These are phyloP conservation scores for Clarireedia homoeocarpa DNA, from an alignment of 2,329 filamentous ascomycete species.

Conservation along the genomic window DNA sequence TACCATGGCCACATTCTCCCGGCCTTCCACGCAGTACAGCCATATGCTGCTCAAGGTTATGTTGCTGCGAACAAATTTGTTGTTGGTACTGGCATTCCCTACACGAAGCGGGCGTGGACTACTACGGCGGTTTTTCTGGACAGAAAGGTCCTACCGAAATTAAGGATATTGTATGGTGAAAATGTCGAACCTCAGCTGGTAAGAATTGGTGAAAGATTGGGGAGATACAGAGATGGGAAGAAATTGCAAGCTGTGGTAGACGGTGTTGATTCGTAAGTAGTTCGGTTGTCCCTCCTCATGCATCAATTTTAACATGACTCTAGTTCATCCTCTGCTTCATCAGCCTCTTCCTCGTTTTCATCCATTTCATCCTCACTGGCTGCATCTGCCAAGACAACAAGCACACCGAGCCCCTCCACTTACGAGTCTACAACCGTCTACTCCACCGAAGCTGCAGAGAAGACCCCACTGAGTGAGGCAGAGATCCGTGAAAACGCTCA, in stretches of 20 bases:
- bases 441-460: constrained; percentile 24
- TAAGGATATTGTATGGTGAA: constrained; percentile 74
- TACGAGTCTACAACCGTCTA: constrained; percentile 18
- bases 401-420: constrained; percentile 8
- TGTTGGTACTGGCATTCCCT: constrained; percentile 62
- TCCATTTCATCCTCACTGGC: constrained; percentile 23
- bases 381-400: constrained; percentile 19
- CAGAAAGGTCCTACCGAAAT: constrained; percentile 69
- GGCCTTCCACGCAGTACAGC: constrained; percentile 63
- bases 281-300: constrained; percentile 12
- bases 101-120: constrained; percentile 62
- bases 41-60: constrained; percentile 66
- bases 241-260: constrained; percentile 52
- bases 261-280: constrained; percentile 39
- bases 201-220: constrained; percentile 84
- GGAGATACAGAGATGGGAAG: constrained; percentile 58
- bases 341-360: constrained; percentile 23
- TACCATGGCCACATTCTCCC: constrained; percentile 70
- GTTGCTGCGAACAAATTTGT: constrained; percentile 57
- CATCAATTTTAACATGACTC: constrained; percentile 9
- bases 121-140: constrained; percentile 64
- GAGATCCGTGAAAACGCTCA: constrained; percentile 51
- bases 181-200: constrained; percentile 94
- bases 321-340: constrained; percentile 26
- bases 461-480: constrained; percentile 34